Conservation (phyloP, 179 eudicot genomes). For the Beta lomatogona region DNA sequence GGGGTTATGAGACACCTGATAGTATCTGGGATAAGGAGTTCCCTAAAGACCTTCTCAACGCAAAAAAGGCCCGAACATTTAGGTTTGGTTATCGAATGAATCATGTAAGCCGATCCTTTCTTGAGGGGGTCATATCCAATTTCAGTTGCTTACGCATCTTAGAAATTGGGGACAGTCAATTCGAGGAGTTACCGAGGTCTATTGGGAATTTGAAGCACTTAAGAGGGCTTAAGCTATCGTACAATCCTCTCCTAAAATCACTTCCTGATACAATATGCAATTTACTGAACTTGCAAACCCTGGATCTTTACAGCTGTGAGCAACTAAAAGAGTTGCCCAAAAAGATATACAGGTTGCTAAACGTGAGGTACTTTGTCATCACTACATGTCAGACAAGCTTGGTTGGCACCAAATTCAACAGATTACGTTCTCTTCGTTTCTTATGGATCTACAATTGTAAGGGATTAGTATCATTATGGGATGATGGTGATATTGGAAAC, state of each 20-base stretch:
- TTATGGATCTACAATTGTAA: too few species aligned
- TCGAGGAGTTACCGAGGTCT: constrained; percentile 45
- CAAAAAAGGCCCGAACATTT: constrained; percentile 38
- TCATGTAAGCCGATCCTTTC: constrained; percentile 29
- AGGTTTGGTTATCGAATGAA: constrained; percentile 16
- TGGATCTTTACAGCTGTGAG: constrained; percentile 36
- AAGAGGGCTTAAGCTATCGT: constrained; percentile 36
- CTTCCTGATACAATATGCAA: constrained; percentile 18
- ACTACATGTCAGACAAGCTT: constrained; percentile 33
- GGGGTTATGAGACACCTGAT: constrained; percentile 13
- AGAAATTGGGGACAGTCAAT: constrained; percentile 14
- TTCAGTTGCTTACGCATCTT: constrained; percentile 39
- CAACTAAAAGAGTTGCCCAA: constrained; percentile 40
- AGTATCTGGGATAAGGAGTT: constrained; percentile 6
- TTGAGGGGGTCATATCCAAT: constrained; percentile 24
- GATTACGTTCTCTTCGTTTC: too few species aligned
- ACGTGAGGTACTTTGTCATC: constrained; percentile 20
- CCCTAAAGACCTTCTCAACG: constrained; percentile 27
- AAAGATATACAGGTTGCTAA: constrained; percentile 23
- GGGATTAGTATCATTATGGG: too few species aligned
- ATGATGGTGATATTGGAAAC: too few species aligned
- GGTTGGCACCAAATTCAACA: neutral
- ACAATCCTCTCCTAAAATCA: constrained; percentile 32
- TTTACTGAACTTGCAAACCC: constrained; percentile 43
- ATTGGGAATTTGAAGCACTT: constrained; percentile 48